phyloP scores from a whole-genome alignment of 768 basidiomycete genomes.

The Crepidotus variabilis region DNA sequence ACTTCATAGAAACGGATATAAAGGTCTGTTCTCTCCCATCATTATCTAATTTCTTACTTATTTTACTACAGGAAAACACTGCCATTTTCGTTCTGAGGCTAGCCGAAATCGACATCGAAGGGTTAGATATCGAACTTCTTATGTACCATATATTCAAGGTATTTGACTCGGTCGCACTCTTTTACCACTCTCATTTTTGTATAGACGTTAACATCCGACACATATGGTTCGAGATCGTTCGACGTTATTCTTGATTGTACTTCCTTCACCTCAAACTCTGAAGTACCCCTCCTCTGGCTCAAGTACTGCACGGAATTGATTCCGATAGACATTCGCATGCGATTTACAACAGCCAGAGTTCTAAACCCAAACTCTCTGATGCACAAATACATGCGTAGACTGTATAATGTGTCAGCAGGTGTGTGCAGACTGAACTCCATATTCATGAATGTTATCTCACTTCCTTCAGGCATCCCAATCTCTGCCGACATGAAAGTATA shows the following conservation, averaged over 20 bases:
- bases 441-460: background rate
- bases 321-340: slow-evolving; percentile 62
- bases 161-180: slow-evolving; percentile 9
- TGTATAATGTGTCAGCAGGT: slow-evolving; percentile 70
- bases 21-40: slow-evolving; percentile 31
- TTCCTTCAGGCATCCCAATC: slow-evolving; percentile 43
- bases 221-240: slow-evolving; percentile 47
- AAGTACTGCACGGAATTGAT: slow-evolving; percentile 75
- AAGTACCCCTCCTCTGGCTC: slow-evolving; percentile 79
- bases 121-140: slow-evolving; percentile 72
- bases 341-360: slow-evolving; percentile 61
- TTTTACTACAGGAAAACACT: slow-evolving; percentile 33
- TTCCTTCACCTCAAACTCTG: slow-evolving; percentile 67
- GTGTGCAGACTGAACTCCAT: slow-evolving; percentile 5
- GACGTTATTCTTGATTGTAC: slow-evolving; percentile 84
- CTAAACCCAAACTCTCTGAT: slow-evolving; percentile 71
- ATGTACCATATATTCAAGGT: slow-evolving; percentile 80
- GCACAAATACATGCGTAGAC: slow-evolving; percentile 68
- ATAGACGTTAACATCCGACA: slow-evolving; percentile 50
- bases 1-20: slow-evolving; percentile 58
- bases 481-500: slow-evolving; percentile 54
- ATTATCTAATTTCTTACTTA: background rate
- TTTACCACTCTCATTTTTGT: background rate
- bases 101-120: slow-evolving; percentile 73
- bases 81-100: slow-evolving; percentile 63